Evolutionary conservation across 2,329 filamentous ascomycete genomes (phyloP).

Genomic region (Aschersonia sp.): DNA sequence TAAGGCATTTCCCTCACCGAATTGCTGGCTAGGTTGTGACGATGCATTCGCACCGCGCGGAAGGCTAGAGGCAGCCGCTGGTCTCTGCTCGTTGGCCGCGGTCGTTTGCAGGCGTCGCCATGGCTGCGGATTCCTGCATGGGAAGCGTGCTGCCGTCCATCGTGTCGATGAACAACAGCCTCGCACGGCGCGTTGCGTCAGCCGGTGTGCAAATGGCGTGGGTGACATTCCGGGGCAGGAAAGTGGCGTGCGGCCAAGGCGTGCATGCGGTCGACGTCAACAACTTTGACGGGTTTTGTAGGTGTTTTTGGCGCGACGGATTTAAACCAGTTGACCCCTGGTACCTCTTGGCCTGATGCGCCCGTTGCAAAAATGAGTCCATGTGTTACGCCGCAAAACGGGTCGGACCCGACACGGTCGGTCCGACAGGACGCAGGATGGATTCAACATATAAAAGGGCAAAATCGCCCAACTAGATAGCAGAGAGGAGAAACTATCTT

Average conservation of each 20-base stretch:
- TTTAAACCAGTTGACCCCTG: too few species aligned
- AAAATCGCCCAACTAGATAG: too few species aligned
- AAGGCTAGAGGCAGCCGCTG: not conserved
- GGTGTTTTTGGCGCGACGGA: too few species aligned
- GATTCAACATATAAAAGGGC: too few species aligned
- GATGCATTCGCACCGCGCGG: not conserved
- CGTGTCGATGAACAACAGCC: not conserved
- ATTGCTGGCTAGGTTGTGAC: not conserved
- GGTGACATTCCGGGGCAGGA: not conserved
- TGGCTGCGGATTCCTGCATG: not conserved
- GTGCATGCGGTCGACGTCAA: not conserved
- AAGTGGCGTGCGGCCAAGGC: not conserved
- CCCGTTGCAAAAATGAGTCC: too few species aligned
- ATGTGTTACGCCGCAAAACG: too few species aligned
- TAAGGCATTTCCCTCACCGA: not conserved
- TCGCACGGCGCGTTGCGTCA: not conserved
- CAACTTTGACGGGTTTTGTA: too few species aligned
- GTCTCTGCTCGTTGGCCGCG: not conserved
- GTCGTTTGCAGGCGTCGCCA: conserved; percentile 1
- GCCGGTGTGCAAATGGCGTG: not conserved
- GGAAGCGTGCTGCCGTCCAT: not conserved
- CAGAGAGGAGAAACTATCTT: too few species aligned
- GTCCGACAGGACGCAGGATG: too few species aligned
- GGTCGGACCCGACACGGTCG: too few species aligned
- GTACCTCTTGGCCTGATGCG: too few species aligned